A percentile compares a stretch with the other conserved stretches of the same genome.
These are phyloP conservation scores for Fusarium paranaense DNA, from an alignment of 2,329 filamentous ascomycete species.

Conservation along the genomic window DNA sequence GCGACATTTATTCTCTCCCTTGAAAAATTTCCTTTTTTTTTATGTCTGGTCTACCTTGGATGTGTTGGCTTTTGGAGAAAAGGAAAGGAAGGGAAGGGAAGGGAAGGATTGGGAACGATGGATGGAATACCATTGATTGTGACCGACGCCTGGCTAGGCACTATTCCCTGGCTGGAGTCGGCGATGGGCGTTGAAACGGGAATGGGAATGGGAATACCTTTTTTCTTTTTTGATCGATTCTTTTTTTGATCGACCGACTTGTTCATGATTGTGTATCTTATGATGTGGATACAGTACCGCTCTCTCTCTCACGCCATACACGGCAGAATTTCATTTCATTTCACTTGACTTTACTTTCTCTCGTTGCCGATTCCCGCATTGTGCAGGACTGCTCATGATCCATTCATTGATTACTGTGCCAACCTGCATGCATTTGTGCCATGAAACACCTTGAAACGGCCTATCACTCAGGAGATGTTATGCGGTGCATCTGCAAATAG, in stretches of 20 bases:
- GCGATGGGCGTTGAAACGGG: slow-evolving; percentile 41
- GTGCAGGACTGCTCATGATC: slow-evolving; percentile 18
- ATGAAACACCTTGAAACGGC: slow-evolving; percentile 38
- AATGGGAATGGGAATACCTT: slow-evolving; percentile 40
- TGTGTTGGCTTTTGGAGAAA: slow-evolving; percentile 12
- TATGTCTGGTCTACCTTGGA: slow-evolving; percentile 24
- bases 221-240: slow-evolving; percentile 34
- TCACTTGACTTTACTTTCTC: slow-evolving; percentile 14
- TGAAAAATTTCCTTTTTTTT: slow-evolving; percentile 28
- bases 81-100: slow-evolving; percentile 16
- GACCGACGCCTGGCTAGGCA: slow-evolving; percentile 27
- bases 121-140: slow-evolving; percentile 35
- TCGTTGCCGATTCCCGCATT: background rate
- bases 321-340: slow-evolving; percentile 35
- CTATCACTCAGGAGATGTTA: slow-evolving; percentile 19
- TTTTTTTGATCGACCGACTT: slow-evolving; percentile 38
- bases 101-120: slow-evolving; percentile 4
- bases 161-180: slow-evolving; percentile 17
- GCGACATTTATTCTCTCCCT: slow-evolving; percentile 29
- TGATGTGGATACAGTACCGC: slow-evolving; percentile 39
- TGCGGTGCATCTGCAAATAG: slow-evolving; percentile 25
- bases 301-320: slow-evolving; percentile 33
- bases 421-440: slow-evolving; percentile 7
- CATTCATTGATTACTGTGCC: slow-evolving; percentile 4
- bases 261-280: slow-evolving; percentile 45